Percentiles rank a stretch among this genome's conserved stretches.
Evolutionary conservation across 768 basidiomycete genomes (phyloP).

Genomic region (Lactarius indigo): DNA sequence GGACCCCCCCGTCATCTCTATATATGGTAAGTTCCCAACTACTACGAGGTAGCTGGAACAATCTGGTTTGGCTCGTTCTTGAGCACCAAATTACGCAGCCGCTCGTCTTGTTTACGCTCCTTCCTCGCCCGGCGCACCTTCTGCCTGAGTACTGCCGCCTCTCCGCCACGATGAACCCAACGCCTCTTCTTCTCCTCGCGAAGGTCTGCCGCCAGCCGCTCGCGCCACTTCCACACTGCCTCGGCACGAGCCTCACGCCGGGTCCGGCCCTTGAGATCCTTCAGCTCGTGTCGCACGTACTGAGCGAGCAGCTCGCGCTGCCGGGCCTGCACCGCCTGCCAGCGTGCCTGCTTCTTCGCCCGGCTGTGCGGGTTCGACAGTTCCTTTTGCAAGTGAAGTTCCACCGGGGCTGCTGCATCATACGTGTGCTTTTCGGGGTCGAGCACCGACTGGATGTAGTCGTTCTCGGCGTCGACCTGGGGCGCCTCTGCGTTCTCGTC

Average conservation of each 20-base stretch:
- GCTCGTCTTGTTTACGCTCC: conserved; percentile 30
- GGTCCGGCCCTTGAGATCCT: conserved; percentile 57
- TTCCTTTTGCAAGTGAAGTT: conserved; percentile 62
- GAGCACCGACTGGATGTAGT: conserved; percentile 51
- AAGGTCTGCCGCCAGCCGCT: conserved; percentile 52
- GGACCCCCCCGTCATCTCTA: too few relatives aligned
- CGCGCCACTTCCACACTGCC: conserved; percentile 70
- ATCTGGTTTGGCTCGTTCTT: conserved; percentile 33
- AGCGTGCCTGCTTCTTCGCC: conserved; percentile 76
- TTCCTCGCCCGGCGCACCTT: conserved; percentile 31
- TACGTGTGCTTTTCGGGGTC: conserved; percentile 42
- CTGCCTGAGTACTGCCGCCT: conserved; percentile 29
- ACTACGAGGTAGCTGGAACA: conserved; percentile 21
- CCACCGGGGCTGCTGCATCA: conserved; percentile 56
- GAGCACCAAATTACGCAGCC: conserved; percentile 33
- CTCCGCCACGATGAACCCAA: conserved; percentile 40
- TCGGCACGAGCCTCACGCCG: conserved; percentile 64
- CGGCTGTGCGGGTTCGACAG: conserved; percentile 80
- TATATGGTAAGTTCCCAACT: neutral
- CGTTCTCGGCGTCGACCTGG: conserved; percentile 46
- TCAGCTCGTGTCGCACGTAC: conserved; percentile 45
- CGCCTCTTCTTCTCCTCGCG: conserved; percentile 59
- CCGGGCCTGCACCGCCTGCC: conserved; percentile 53
- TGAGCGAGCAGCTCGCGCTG: conserved; percentile 50
- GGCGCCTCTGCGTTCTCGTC: conserved; percentile 30